These are phyloP conservation scores for Glomus cerebriforme DNA, from an alignment of 192 early-diverging fungal species.

Conservation along the genomic window DNA sequence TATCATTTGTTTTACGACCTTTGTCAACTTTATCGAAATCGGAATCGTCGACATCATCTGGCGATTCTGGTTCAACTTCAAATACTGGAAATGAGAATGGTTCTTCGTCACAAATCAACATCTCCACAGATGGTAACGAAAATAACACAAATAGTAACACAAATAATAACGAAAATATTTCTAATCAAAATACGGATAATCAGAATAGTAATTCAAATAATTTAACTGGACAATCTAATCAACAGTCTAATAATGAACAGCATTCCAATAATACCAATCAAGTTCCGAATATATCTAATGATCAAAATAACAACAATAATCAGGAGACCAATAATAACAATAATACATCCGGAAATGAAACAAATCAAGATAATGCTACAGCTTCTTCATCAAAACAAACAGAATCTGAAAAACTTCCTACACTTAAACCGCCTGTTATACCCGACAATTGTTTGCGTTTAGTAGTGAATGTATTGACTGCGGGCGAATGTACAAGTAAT, in stretches of 20 bases:
- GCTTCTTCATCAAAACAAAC: slow-evolving; percentile 30
- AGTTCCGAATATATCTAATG: background rate
- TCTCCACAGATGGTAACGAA: background rate
- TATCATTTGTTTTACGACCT: slow-evolving; percentile 78
- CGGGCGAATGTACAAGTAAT: slow-evolving; percentile 86
- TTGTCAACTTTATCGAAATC: slow-evolving; percentile 66
- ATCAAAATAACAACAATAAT: background rate
- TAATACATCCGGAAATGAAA: slow-evolving; percentile 29
- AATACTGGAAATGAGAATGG: background rate
- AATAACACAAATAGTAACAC: background rate
- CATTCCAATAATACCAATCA: background rate
- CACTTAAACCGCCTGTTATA: slow-evolving; percentile 74
- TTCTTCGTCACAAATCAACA: background rate
- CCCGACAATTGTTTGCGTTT: slow-evolving; percentile 80
- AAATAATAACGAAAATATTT: background rate
- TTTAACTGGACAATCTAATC: background rate
- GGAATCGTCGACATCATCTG: slow-evolving; percentile 29
- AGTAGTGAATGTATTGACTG: slow-evolving; percentile 88
- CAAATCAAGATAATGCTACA: slow-evolving; percentile 27
- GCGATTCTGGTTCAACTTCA: slow-evolving; percentile 40
- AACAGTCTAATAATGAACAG: background rate
- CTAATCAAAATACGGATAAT: background rate
- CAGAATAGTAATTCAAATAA: slow-evolving; percentile 4
- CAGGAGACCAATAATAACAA: slow-evolving; percentile 10
- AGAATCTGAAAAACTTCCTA: slow-evolving; percentile 36